phyloP scores from a whole-genome alignment of 2,329 filamentous ascomycete genomes.

The Penicillium griseofulvum region DNA sequence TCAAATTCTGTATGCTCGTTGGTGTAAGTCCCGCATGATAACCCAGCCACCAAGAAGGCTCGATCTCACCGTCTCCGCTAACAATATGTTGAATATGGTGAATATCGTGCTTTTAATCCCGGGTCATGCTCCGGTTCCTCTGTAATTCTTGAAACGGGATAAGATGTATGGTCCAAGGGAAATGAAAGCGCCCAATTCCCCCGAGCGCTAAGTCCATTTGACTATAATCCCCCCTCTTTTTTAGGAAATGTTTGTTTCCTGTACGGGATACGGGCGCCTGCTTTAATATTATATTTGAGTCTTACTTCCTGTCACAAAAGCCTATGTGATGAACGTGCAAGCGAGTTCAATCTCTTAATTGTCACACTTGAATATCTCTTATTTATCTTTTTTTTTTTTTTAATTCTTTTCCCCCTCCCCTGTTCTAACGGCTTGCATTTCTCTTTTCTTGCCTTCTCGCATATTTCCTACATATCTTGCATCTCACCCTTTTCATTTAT shows the following conservation, averaged over 20 bases:
- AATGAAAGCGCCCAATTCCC: conserved; percentile 30
- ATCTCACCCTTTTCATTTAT: conserved; percentile 16
- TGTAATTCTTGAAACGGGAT: conserved; percentile 1
- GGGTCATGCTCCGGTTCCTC: conserved; percentile 5
- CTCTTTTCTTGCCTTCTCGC: conserved; percentile 13
- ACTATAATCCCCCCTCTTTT: conserved; percentile 11
- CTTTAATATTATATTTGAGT: conserved; percentile 13
- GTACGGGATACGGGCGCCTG: conserved; percentile 3
- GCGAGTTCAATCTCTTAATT: conserved; percentile 8
- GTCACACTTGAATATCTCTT: conserved; percentile 9
- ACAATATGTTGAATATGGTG: conserved; percentile 23
- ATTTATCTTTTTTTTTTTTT: conserved; percentile 4
- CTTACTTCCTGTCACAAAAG: too few species aligned
- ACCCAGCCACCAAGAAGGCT: conserved; percentile 28
- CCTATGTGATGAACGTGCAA: conserved; percentile 25
- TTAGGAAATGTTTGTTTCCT: conserved; percentile 21
- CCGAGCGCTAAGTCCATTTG: conserved; percentile 28
- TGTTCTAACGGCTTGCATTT: conserved; percentile 7
- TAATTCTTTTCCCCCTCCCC: conserved; percentile 7
- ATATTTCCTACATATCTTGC: conserved; percentile 9
- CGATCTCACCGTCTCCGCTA: conserved; percentile 31
- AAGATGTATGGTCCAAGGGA: conserved; percentile 24
- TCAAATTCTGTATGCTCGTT: conserved; percentile 30
- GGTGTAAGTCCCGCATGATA: conserved; percentile 21
- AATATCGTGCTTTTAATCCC: conserved; percentile 14